These are phyloP conservation scores for Pholiota conissans DNA, from an alignment of 768 basidiomycete genomes.

Conservation along the genomic window DNA sequence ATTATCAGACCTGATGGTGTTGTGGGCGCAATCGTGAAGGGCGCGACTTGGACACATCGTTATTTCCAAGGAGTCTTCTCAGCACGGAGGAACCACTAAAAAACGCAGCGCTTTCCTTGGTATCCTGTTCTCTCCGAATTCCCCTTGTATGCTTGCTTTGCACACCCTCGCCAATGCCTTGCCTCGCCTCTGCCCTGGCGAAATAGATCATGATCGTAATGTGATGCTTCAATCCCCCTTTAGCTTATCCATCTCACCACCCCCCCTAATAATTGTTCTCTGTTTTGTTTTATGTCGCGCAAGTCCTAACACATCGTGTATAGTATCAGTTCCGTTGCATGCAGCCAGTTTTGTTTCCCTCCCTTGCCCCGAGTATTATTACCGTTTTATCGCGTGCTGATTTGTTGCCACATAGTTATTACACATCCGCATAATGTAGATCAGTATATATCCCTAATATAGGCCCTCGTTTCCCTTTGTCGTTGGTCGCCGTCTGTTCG, in stretches of 20 bases:
- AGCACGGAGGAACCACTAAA: neutral
- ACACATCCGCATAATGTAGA: neutral
- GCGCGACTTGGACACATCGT: conserved; percentile 27
- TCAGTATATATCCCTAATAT: neutral
- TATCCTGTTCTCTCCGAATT: too few species aligned
- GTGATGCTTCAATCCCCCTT: neutral
- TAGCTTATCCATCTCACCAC: neutral
- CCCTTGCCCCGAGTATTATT: neutral
- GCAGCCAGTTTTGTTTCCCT: neutral
- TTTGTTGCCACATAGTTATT: neutral
- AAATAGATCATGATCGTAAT: neutral
- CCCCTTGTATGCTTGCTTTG: too few species aligned
- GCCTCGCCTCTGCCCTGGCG: neutral
- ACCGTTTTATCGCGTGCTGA: neutral
- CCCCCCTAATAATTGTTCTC: neutral
- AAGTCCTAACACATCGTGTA: neutral
- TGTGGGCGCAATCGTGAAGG: conserved; percentile 39
- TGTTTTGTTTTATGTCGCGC: neutral
- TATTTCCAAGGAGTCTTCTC: conserved; percentile 34
- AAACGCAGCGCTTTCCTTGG: neutral
- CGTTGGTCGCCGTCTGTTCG: too few species aligned
- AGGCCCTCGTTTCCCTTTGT: neutral
- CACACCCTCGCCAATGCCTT: too few species aligned
- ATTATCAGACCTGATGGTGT: conserved; percentile 48
- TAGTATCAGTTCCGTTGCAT: neutral